These are phyloP conservation scores for Gardenia jasminoides DNA, from an alignment of 257 asterid species.

Conservation along the genomic window DNA sequence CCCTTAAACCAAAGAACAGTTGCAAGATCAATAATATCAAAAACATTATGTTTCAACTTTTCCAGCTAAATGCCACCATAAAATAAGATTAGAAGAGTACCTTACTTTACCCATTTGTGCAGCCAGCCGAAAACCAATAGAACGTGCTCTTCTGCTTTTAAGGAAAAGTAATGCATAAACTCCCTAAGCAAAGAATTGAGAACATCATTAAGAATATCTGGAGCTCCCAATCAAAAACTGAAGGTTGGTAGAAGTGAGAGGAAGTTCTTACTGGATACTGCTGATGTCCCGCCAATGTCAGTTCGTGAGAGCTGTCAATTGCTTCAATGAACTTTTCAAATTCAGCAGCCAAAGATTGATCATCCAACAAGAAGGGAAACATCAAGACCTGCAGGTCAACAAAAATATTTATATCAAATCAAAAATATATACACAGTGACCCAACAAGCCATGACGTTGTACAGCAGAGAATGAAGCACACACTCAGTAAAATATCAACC, in stretches of 20 bases:
- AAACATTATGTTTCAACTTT: not conserved
- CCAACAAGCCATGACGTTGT: not conserved
- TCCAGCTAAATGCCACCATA: not conserved
- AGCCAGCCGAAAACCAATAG: constrained; percentile 88
- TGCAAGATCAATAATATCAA: not conserved
- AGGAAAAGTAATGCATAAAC: constrained; percentile 84
- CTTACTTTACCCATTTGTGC: constrained; percentile 87
- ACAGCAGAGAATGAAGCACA: not conserved
- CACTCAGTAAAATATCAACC: not conserved
- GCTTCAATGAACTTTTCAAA: constrained; percentile 86
- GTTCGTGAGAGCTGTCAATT: constrained; percentile 79
- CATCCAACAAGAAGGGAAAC: constrained; percentile 87
- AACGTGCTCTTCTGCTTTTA: constrained; percentile 83
- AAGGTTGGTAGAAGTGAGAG: constrained; percentile 11
- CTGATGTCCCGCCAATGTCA: constrained; percentile 82
- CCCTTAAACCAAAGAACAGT: not conserved
- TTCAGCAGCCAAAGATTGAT: constrained; percentile 61
- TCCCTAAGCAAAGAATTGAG: constrained; percentile 51
- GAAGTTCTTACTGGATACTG: constrained; percentile 75
- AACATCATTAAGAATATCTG: constrained; percentile 19
- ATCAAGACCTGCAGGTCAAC: constrained; percentile 63
- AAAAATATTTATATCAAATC: not conserved
- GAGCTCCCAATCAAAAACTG: constrained; percentile 11
- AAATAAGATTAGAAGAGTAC: constrained; percentile 34
- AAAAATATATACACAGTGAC: not conserved